Percentiles rank a stretch among this genome's conserved stretches.
Evolutionary conservation across 1,139 yeast species (phyloP).

Genomic region (Geotrichum aggregatum): DNA sequence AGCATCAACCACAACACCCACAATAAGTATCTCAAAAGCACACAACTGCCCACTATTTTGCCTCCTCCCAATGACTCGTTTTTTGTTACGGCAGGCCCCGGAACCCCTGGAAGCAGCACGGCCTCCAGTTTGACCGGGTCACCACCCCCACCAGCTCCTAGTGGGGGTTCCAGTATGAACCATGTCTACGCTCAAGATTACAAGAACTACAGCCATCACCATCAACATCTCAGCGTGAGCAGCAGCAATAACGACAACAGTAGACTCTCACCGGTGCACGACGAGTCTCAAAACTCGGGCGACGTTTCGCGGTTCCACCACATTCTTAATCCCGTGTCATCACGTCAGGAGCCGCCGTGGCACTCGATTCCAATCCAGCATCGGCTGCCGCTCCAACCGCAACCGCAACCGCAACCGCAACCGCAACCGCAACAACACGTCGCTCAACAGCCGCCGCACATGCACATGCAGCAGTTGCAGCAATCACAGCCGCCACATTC

Average conservation of each 20-base stretch:
- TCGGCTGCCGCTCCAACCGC: not conserved
- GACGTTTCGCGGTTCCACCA: not conserved
- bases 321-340: conserved; percentile 7
- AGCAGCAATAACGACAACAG: too few relatives aligned
- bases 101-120: not conserved
- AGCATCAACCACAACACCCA: not conserved
- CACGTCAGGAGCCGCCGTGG: conserved; percentile 4
- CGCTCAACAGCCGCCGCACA: too few relatives aligned
- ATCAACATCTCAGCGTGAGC: too few relatives aligned
- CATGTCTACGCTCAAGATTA: too few relatives aligned
- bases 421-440: conserved; percentile 10
- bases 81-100: not conserved
- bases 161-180: not conserved
- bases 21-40: not conserved
- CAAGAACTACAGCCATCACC: too few relatives aligned
- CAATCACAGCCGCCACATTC: too few relatives aligned
- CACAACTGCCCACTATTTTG: not conserved
- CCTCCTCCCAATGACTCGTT: not conserved
- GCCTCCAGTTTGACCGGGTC: not conserved
- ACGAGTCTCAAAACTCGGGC: not conserved
- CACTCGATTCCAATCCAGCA: conserved; percentile 1
- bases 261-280: not conserved
- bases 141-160: not conserved
- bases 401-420: not conserved
- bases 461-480: too few relatives aligned